Percentiles rank a stretch among this genome's conserved stretches.
Conservation (phyloP, 176 grass and related monocot genomes). For the Typha latifolia region DNA sequence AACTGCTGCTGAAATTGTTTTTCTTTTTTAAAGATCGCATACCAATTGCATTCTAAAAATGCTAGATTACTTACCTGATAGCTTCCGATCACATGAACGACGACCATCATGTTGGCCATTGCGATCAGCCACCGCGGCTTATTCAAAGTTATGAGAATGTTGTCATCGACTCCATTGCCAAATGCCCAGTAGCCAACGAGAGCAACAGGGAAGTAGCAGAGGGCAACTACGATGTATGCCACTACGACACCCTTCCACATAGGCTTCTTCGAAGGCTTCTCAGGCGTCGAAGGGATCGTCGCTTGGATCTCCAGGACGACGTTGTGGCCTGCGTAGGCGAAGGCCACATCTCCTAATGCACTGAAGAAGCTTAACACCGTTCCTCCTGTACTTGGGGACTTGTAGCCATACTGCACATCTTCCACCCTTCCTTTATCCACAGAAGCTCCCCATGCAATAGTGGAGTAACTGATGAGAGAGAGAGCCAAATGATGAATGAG, state of each 20-base stretch:
- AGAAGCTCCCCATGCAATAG: slow-evolving; percentile 78
- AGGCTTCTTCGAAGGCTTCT: slow-evolving; percentile 78
- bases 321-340: slow-evolving; percentile 79
- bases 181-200: slow-evolving; percentile 74
- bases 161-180: slow-evolving; percentile 34
- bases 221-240: slow-evolving; percentile 69
- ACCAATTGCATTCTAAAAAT: not conserved
- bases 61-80: slow-evolving; percentile 45
- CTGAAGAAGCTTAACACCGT: slow-evolving; percentile 77
- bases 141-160: slow-evolving; percentile 53
- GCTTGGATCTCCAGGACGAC: slow-evolving; percentile 93
- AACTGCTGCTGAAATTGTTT: too few species aligned
- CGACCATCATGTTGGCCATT: slow-evolving; percentile 79
- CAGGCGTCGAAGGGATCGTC: slow-evolving; percentile 72
- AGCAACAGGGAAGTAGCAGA: slow-evolving; percentile 91
- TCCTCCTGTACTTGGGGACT: slow-evolving; percentile 25
- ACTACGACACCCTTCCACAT: slow-evolving; percentile 96
- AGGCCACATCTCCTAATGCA: slow-evolving; percentile 57
- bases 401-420: slow-evolving; percentile 42
- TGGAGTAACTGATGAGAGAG: slow-evolving; percentile 49
- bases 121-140: slow-evolving; percentile 83
- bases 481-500: not conserved
- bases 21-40: too few species aligned
- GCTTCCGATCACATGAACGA: slow-evolving; percentile 81
- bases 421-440: slow-evolving; percentile 51